Percentiles rank a stretch among this genome's conserved stretches.
phyloP scores from a whole-genome alignment of 2,329 filamentous ascomycete species.

The Penicillium paneum region DNA sequence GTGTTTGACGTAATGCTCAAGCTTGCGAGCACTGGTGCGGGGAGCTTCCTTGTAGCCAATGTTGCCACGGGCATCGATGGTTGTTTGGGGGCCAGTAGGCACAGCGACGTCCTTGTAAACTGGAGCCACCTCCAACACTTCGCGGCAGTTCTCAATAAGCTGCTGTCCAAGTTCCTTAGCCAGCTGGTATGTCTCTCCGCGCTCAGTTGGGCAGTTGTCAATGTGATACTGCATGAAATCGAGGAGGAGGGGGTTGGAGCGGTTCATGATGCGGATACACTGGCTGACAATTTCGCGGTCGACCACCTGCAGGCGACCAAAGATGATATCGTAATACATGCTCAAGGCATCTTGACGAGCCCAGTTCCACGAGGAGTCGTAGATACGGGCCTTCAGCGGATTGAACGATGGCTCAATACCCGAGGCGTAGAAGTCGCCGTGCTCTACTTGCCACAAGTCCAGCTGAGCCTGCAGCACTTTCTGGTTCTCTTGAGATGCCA shows the following conservation, averaged over 20 bases:
- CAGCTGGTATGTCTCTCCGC: constrained; percentile 96
- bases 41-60: constrained; percentile 87
- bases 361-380: constrained; percentile 99
- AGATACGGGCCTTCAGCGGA: constrained; percentile 87
- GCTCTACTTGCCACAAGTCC: constrained; percentile 91
- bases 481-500: constrained; percentile 79
- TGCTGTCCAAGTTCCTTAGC: constrained; percentile 90
- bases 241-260: constrained; percentile 88
- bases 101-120: constrained; percentile 95
- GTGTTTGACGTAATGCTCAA: constrained; percentile 96
- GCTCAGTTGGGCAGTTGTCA: constrained; percentile 94
- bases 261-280: constrained; percentile 99
- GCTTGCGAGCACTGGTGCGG: constrained; percentile 84
- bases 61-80: constrained; percentile 87
- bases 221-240: constrained; percentile 99
- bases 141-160: constrained; percentile 96
- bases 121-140: constrained; percentile 77
- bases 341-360: constrained; percentile 92
- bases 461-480: constrained; percentile 87
- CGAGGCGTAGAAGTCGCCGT: constrained; percentile 91
- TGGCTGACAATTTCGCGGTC: constrained; percentile 98
- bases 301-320: constrained; percentile 85
- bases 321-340: constrained; percentile 99
- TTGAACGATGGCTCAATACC: constrained; percentile 95
- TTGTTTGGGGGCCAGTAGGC: constrained; percentile 87